Conservation (phyloP, 2,329 filamentous ascomycete genomes). For the Aspergillus pseudotamarii region DNA sequence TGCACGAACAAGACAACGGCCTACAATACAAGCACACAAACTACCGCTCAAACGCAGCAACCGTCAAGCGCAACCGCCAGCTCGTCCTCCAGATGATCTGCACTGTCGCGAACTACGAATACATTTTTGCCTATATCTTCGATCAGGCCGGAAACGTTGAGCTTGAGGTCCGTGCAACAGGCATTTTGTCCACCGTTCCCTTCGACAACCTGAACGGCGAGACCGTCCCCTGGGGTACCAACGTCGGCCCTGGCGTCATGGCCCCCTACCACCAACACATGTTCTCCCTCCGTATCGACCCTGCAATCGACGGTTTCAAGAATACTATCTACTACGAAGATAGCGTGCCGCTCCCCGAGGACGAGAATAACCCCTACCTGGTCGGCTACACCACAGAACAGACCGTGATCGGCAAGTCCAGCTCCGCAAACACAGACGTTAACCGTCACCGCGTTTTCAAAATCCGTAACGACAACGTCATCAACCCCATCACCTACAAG, state of each 20-base stretch:
- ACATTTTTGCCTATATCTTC: slow-evolving; percentile 72
- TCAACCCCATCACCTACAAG: slow-evolving; percentile 58
- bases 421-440: slow-evolving; percentile 53
- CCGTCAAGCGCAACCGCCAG: slow-evolving; percentile 65
- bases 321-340: slow-evolving; percentile 62
- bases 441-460: slow-evolving; percentile 59
- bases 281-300: slow-evolving; percentile 68
- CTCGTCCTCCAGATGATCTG: slow-evolving; percentile 71
- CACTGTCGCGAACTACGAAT: slow-evolving; percentile 73
- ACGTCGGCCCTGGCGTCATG: slow-evolving; percentile 70
- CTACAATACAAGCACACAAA: slow-evolving; percentile 75
- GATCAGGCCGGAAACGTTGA: slow-evolving; percentile 69
- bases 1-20: slow-evolving; percentile 71
- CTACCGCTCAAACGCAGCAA: slow-evolving; percentile 66
- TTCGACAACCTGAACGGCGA: slow-evolving; percentile 63
- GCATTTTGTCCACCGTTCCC: slow-evolving; percentile 68
- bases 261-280: slow-evolving; percentile 76
- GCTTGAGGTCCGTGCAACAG: slow-evolving; percentile 70
- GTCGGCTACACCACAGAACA: slow-evolving; percentile 54
- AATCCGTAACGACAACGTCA: slow-evolving; percentile 56
- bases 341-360: slow-evolving; percentile 62
- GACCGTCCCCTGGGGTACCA: slow-evolving; percentile 67
- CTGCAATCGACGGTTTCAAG: slow-evolving; percentile 60
- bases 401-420: slow-evolving; percentile 51
- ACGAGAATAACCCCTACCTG: slow-evolving; percentile 53